Evolutionary conservation across 2,329 filamentous ascomycete species (phyloP).

Genomic region (Pleoardoris graminearum): DNA sequence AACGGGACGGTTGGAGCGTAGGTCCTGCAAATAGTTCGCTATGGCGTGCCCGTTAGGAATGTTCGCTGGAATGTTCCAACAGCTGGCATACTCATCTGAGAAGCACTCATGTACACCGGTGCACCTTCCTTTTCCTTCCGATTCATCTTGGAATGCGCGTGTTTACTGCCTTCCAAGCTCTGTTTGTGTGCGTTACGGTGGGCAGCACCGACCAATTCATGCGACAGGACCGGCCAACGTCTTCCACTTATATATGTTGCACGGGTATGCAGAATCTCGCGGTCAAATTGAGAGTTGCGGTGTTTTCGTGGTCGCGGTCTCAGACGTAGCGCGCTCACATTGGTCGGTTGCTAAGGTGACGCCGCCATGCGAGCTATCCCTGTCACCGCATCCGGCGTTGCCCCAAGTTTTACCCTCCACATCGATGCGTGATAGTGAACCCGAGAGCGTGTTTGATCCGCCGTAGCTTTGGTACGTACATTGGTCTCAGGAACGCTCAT

Average conservation of each 20-base stretch:
- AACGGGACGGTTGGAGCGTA: slow-evolving; percentile 68
- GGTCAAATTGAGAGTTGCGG: slow-evolving; percentile 25
- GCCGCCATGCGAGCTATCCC: slow-evolving; percentile 24
- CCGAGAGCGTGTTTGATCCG: neutral
- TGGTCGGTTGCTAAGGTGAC: slow-evolving; percentile 31
- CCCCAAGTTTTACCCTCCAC: slow-evolving; percentile 8
- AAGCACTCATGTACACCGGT: slow-evolving; percentile 41
- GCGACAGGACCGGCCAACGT: neutral
- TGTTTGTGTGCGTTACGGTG: slow-evolving; percentile 17
- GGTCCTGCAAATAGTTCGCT: slow-evolving; percentile 72
- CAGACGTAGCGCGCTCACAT: slow-evolving; percentile 28
- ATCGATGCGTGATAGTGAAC: neutral
- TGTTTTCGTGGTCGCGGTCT: slow-evolving; percentile 34
- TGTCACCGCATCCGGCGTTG: slow-evolving; percentile 6
- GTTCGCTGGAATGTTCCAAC: slow-evolving; percentile 11
- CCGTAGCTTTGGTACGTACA: neutral
- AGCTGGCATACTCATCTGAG: slow-evolving; percentile 45
- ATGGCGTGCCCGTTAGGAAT: slow-evolving; percentile 27
- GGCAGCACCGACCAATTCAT: neutral
- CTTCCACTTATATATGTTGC: neutral
- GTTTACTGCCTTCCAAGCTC: slow-evolving; percentile 19
- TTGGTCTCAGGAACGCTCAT: neutral
- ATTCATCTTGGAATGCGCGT: slow-evolving; percentile 34
- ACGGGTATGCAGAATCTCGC: neutral
- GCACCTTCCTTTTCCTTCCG: slow-evolving; percentile 43